These are phyloP conservation scores for Chalciporus pseudorubinellus DNA, from an alignment of 768 basidiomycete species.

Conservation along the genomic window DNA sequence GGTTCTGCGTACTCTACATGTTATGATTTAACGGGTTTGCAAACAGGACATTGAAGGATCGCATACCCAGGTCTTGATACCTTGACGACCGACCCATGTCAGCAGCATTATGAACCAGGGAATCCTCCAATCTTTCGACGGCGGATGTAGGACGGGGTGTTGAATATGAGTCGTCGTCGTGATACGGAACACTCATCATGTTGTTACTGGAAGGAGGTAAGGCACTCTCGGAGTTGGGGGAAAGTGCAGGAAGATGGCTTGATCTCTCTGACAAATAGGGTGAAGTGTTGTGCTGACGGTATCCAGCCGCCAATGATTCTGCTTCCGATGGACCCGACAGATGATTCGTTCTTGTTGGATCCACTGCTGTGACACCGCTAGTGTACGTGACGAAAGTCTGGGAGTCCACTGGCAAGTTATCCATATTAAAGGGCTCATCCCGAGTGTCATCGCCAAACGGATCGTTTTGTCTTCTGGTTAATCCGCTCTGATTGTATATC, in stretches of 20 bases:
- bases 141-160: slow-evolving; percentile 11
- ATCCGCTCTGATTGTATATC: slow-evolving; percentile 9
- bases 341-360: slow-evolving; percentile 5
- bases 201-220: slow-evolving; percentile 3
- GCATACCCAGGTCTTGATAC: slow-evolving; percentile 56
- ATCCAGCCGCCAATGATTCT: slow-evolving; percentile 26
- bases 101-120: slow-evolving; percentile 49
- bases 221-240: slow-evolving; percentile 4
- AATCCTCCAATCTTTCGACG: slow-evolving; percentile 25
- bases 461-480: slow-evolving; percentile 17
- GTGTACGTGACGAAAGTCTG: slow-evolving; percentile 20
- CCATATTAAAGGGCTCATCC: slow-evolving; percentile 21
- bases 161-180: slow-evolving; percentile 20
- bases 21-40: background rate
- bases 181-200: slow-evolving; percentile 17
- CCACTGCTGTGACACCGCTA: slow-evolving; percentile 18
- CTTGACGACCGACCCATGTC: slow-evolving; percentile 36
- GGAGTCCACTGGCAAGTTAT: slow-evolving; percentile 15
- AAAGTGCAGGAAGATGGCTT: slow-evolving; percentile 17
- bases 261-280: slow-evolving; percentile 12
- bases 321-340: slow-evolving; percentile 18
- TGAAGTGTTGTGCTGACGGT: slow-evolving; percentile 20
- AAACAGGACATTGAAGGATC: background rate
- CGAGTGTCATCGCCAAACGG: slow-evolving; percentile 26
- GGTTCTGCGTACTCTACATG: slow-evolving; percentile 66